These are phyloP conservation scores for Pseudocercospora crystallina DNA, from an alignment of 2,329 filamentous ascomycete species.

Conservation along the genomic window DNA sequence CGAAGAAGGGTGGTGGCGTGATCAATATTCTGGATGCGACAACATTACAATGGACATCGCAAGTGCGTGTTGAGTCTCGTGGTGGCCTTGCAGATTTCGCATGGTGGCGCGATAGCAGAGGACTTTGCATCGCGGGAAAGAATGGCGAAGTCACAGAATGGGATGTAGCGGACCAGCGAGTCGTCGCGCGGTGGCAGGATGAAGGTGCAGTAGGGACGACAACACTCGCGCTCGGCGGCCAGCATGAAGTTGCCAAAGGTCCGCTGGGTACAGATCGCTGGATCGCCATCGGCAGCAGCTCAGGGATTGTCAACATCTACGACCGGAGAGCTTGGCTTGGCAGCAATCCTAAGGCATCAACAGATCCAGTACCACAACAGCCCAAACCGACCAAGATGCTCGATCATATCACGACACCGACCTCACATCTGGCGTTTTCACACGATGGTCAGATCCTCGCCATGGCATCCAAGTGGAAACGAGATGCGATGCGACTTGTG, in stretches of 20 bases:
- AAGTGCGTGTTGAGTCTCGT: slow-evolving; percentile 76
- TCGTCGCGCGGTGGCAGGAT: slow-evolving; percentile 82
- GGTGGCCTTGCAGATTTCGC: slow-evolving; percentile 86
- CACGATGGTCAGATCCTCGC: slow-evolving; percentile 86
- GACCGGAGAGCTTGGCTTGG: slow-evolving; percentile 66
- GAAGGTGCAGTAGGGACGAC: slow-evolving; percentile 86
- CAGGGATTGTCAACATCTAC: slow-evolving; percentile 91
- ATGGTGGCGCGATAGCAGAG: slow-evolving; percentile 86
- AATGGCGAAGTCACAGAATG: slow-evolving; percentile 91
- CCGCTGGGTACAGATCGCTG: slow-evolving; percentile 77
- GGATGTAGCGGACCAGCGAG: slow-evolving; percentile 65
- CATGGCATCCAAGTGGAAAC: slow-evolving; percentile 83
- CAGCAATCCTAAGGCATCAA: slow-evolving; percentile 13
- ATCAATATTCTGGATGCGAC: slow-evolving; percentile 79
- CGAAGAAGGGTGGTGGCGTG: slow-evolving; percentile 80
- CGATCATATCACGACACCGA: slow-evolving; percentile 84
- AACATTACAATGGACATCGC: slow-evolving; percentile 83
- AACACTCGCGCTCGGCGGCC: slow-evolving; percentile 74
- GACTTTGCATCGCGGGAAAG: slow-evolving; percentile 78
- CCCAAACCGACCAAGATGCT: slow-evolving; percentile 73
- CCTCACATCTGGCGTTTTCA: slow-evolving; percentile 76
- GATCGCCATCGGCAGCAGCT: slow-evolving; percentile 83
- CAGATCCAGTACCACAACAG: slow-evolving; percentile 54
- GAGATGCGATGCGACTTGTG: slow-evolving; percentile 80
- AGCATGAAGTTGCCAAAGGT: slow-evolving; percentile 53